A percentile compares a stretch with the other conserved stretches of the same genome.
These are phyloP conservation scores for Stenocarpella maydis DNA, from an alignment of 2,329 filamentous ascomycete genomes.

Conservation along the genomic window DNA sequence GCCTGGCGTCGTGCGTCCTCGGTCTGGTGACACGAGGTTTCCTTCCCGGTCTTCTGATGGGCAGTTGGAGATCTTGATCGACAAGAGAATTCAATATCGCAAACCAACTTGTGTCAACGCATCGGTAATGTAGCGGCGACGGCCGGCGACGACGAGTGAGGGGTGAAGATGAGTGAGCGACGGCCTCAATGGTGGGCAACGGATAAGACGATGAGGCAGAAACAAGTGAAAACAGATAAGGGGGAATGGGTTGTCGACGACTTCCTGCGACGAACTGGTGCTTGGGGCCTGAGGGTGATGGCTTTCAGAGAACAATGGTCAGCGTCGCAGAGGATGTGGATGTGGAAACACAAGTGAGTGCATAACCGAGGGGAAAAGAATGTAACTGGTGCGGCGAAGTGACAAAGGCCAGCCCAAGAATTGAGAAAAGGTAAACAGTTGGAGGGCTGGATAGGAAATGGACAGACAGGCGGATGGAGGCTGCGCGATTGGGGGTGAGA, in stretches of 20 bases:
- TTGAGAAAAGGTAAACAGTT: slow-evolving; percentile 26
- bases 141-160: slow-evolving; percentile 7
- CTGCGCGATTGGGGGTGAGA: slow-evolving; percentile 29
- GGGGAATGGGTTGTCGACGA: neutral
- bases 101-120: slow-evolving; percentile 10
- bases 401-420: slow-evolving; percentile 28
- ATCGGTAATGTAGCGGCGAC: neutral
- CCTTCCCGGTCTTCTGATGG: neutral
- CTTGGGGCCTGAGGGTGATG: slow-evolving; percentile 17
- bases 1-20: slow-evolving; percentile 25
- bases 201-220: slow-evolving; percentile 1
- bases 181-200: neutral
- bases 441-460: slow-evolving; percentile 10
- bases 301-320: slow-evolving; percentile 19
- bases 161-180: slow-evolving; percentile 1
- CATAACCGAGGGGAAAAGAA: slow-evolving; percentile 34
- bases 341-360: slow-evolving; percentile 11
- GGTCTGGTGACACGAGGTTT: slow-evolving; percentile 11
- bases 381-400: neutral
- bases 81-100: slow-evolving; percentile 18
- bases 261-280: slow-evolving; percentile 2
- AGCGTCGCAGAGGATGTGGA: neutral
- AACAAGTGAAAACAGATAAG: neutral
- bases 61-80: slow-evolving; percentile 18
- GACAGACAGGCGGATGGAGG: slow-evolving; percentile 9